phyloP scores from a whole-genome alignment of 164 flowering plant species.

The Vitis rupestris region DNA sequence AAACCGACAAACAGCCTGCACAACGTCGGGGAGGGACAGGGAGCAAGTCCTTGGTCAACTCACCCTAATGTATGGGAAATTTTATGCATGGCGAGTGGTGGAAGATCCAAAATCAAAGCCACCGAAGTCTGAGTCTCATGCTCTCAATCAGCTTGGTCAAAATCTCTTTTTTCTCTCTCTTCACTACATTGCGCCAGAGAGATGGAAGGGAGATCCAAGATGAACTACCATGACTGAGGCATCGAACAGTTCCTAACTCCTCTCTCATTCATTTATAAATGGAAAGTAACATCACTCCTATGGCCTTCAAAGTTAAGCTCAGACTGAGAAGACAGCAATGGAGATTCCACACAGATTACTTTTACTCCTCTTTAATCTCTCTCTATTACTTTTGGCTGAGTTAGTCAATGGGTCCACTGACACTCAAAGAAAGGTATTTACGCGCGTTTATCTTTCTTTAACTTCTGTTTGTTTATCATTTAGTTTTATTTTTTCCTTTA shows the following conservation, averaged over 20 bases:
- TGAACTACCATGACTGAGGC: background rate
- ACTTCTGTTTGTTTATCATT: background rate
- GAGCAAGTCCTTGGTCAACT: too few relatives aligned
- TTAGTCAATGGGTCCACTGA: conserved; percentile 18
- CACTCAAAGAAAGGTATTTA: conserved; percentile 28
- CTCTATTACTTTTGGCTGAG: background rate
- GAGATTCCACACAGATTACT: conserved; percentile 4
- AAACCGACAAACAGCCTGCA: too few relatives aligned
- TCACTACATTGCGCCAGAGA: background rate
- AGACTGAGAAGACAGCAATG: conserved; percentile 1
- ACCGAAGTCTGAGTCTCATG: conserved; percentile 14
- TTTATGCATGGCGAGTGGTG: too few relatives aligned
- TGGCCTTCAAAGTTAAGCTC: background rate
- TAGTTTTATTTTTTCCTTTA: background rate
- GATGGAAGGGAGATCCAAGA: background rate
- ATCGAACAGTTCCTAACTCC: background rate
- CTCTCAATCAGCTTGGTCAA: conserved; percentile 1
- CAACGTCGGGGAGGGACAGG: too few relatives aligned
- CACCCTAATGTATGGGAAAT: too few relatives aligned
- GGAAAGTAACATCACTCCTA: background rate
- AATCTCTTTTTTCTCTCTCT: background rate
- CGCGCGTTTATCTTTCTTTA: background rate
- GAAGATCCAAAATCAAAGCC: conserved; percentile 28
- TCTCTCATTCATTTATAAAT: background rate
- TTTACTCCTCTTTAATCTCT: conserved; percentile 5